Evolutionary conservation across 225 moss, liverwort and hornwort species (phyloP).

Genomic region (Takakia lepidozioides): DNA sequence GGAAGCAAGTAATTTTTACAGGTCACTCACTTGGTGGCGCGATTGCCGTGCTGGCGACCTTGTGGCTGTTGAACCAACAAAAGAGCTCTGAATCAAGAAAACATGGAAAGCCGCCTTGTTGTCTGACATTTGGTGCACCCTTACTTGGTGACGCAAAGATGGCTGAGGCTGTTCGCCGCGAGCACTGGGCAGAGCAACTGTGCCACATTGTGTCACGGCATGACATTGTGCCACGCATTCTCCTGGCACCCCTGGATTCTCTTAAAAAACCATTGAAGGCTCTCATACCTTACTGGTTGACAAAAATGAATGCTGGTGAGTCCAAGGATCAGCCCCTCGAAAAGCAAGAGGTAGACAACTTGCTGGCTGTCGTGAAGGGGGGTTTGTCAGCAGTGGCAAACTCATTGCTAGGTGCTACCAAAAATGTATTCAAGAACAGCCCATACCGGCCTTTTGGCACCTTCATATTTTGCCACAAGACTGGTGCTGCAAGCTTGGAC

Average conservation of each 20-base stretch:
- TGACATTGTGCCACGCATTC: neutral
- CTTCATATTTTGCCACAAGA: neutral
- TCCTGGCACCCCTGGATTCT: neutral
- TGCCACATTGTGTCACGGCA: neutral
- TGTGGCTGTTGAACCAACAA: neutral
- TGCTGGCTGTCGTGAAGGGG: neutral
- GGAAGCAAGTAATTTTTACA: neutral
- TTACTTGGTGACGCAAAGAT: neutral
- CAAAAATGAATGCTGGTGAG: neutral
- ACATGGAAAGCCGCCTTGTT: too few species aligned
- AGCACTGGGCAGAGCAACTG: neutral
- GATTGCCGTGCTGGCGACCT: neutral
- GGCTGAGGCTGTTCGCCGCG: neutral
- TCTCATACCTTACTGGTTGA: neutral
- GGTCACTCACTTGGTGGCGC: neutral
- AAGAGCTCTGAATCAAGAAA: too few species aligned
- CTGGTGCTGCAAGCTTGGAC: neutral
- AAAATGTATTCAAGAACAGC: neutral
- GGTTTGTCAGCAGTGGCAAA: neutral
- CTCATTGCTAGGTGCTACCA: neutral
- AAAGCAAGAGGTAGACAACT: neutral
- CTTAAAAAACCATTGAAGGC: neutral
- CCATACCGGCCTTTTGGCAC: neutral
- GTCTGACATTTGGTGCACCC: neutral
- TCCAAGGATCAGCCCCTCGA: neutral